Conservation (phyloP, 306 rosid species). For the Castanea mollissima region DNA sequence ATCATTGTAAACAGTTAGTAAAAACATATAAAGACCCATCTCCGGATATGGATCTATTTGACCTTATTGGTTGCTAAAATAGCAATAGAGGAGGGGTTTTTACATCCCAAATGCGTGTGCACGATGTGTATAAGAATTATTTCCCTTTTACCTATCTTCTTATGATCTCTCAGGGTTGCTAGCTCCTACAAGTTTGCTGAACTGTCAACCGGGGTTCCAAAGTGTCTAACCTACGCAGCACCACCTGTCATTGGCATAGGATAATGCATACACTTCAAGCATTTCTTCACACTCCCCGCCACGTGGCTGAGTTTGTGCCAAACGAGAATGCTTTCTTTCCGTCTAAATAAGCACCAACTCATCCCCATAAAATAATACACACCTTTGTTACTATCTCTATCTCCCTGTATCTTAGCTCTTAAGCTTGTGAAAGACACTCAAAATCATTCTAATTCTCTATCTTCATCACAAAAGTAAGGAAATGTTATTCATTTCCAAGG, state of each 20-base stretch:
- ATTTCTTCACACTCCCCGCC: constrained; percentile 25
- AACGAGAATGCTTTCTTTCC: neutral
- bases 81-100: too few relatives aligned
- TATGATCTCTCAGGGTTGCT: too few relatives aligned
- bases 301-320: constrained; percentile 24
- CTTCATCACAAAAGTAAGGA: neutral
- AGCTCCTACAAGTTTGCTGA: constrained; percentile 17
- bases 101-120: too few relatives aligned
- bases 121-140: too few relatives aligned
- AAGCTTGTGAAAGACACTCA: neutral
- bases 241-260: constrained; percentile 3
- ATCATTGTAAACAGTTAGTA: too few relatives aligned
- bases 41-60: too few relatives aligned
- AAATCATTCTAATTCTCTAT: neutral
- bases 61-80: too few relatives aligned
- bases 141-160: too few relatives aligned
- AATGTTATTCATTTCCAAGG: constrained; percentile 23
- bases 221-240: constrained; percentile 10
- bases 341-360: constrained; percentile 4
- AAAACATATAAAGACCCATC: too few relatives aligned
- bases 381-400: neutral
- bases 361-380: neutral
- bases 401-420: neutral
- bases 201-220: constrained; percentile 11
- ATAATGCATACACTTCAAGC: constrained; percentile 6